These are phyloP conservation scores for Wallacemonas sp. DNA, from an alignment of 208 protist species.

Conservation along the genomic window DNA sequence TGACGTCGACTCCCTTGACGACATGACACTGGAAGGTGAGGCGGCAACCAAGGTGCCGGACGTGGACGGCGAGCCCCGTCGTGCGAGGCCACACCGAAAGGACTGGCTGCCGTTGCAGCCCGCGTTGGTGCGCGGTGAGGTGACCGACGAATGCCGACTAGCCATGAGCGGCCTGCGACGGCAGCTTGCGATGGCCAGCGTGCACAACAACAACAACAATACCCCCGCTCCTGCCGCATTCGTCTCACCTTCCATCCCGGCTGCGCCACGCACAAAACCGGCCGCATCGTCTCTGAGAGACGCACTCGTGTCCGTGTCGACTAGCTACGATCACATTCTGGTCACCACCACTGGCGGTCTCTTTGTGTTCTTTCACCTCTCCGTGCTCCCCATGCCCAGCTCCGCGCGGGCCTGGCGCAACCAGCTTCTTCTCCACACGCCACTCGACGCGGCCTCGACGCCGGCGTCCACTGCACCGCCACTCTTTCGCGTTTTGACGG, in stretches of 20 bases:
- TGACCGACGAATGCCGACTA: neutral
- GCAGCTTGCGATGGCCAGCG: neutral
- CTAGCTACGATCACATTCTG: slow-evolving; percentile 44
- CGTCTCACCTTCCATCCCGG: neutral
- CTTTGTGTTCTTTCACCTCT: slow-evolving; percentile 40
- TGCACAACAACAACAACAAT: too few relatives aligned
- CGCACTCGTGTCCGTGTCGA: too few relatives aligned
- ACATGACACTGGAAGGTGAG: too few relatives aligned
- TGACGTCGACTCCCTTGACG: too few relatives aligned
- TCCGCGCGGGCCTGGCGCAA: slow-evolving; percentile 21
- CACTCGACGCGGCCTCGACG: neutral
- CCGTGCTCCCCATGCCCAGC: slow-evolving; percentile 32
- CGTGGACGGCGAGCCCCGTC: too few relatives aligned
- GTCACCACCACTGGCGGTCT: slow-evolving; percentile 36
- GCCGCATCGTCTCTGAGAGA: neutral
- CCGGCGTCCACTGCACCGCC: neutral
- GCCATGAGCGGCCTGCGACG: neutral
- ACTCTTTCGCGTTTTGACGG: neutral
- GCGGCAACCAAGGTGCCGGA: too few relatives aligned
- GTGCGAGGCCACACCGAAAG: too few relatives aligned
- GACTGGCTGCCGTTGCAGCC: neutral
- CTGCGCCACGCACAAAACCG: neutral
- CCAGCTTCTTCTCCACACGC: slow-evolving; percentile 18
- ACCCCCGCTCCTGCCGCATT: neutral
- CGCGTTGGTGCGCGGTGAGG: slow-evolving; percentile 6